Base-by-base conservation (phyloP, 495 filamentous ascomycete species). In the Aspergillus funiculosus region DNA sequence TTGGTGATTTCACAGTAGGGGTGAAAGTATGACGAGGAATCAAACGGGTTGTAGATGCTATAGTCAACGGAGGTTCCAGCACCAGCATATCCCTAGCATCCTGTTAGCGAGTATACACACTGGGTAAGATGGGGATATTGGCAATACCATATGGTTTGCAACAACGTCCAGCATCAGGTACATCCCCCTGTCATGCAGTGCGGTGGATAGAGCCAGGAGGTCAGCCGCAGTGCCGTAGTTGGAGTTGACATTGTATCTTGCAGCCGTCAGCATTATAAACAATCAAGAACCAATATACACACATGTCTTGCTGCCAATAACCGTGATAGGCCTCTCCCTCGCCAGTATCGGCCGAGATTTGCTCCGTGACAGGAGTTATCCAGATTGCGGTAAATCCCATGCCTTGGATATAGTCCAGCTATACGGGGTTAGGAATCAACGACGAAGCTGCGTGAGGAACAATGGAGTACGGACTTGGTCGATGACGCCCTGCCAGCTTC, bases 81-180 rank as follows among this genome's bases (percentile, higher is more conserved):
- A 3, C 82, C 81, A 18, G 67, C 60, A 49, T 79, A 79, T 14
- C 80, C 86, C 67, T 69, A 29, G 10, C n/a, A n/a, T n/a, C n/a
- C n/a, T n/a, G n/a, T n/a, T n/a, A n/a, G n/a, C n/a, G n/a, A n/a
- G n/a, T n/a, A n/a, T n/a, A n/a, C n/a, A n/a, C n/a, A n/a, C n/a
- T n/a, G n/a, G 7, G 10, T 6, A n/a, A 46, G 22, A 50, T 60
- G n/a, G n/a, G n/a, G n/a, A n/a, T n/a, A n/a, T n/a, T n/a, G n/a
- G n/a, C n/a, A n/a, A 47, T 41, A 77, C 74, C 73, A 88, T 79
- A 55, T 92, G 84, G 57, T 92, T 92, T n/a, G 81, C 76, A 5
- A 89, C 85, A 0, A 89, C 72, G 51, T 90, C 86, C 17, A 87
- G 78, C 86, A 89, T 89, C 22, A 89, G 66, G 58, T 79, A 70